These are phyloP conservation scores for Clitopilus hobsonii DNA, from an alignment of 768 basidiomycete genomes.

Conservation along the genomic window DNA sequence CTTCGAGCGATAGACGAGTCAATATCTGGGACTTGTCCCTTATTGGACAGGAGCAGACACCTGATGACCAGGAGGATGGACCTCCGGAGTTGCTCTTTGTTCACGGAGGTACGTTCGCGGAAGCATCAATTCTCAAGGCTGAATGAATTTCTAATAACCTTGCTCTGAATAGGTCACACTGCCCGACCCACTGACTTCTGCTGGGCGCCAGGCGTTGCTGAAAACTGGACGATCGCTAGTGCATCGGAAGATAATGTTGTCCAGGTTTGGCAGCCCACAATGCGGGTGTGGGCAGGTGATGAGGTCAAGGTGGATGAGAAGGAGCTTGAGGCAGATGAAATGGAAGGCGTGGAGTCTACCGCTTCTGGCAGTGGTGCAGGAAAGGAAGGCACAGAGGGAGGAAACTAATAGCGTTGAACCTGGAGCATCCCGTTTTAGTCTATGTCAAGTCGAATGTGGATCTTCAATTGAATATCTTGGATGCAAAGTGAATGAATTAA, in stretches of 20 bases:
- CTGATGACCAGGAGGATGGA: conserved; percentile 97
- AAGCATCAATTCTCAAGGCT: background rate
- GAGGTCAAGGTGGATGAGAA: conserved; percentile 80
- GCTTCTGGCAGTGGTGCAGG: conserved; percentile 18
- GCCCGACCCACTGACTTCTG: conserved; percentile 90
- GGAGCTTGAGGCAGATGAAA: conserved; percentile 77
- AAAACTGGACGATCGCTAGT: conserved; percentile 82
- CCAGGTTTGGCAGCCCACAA: conserved; percentile 97
- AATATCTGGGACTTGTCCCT: conserved; percentile 93
- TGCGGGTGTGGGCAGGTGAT: conserved; percentile 91
- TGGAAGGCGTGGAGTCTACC: conserved; percentile 66
- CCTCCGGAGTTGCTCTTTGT: conserved; percentile 95
- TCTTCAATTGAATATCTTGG: background rate
- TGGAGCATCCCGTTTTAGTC: background rate
- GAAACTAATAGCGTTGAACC: conserved; percentile 31
- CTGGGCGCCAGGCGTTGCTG: conserved; percentile 83
- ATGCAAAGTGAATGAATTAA: background rate
- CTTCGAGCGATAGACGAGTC: conserved; percentile 88
- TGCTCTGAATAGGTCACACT: conserved; percentile 63
- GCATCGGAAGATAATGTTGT: conserved; percentile 96
- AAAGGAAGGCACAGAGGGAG: conserved; percentile 27
- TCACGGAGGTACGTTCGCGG: conserved; percentile 72
- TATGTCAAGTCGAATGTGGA: background rate
- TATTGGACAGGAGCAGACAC: conserved; percentile 94
- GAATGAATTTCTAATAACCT: background rate